These are phyloP conservation scores for Fusarium cicatricum DNA, from an alignment of 2,329 filamentous ascomycete species.

Conservation along the genomic window DNA sequence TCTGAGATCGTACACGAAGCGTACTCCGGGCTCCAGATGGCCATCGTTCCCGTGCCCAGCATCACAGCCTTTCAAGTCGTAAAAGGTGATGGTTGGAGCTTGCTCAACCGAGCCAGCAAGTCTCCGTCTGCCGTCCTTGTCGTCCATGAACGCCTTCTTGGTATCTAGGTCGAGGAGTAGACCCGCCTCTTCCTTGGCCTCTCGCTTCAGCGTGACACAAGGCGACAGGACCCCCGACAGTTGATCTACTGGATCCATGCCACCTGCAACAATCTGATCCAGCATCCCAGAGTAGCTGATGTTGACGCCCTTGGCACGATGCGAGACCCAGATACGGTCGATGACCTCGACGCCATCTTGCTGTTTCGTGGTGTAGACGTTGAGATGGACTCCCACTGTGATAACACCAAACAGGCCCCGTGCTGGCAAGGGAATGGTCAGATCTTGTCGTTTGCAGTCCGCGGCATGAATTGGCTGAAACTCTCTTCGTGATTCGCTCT, in stretches of 20 bases:
- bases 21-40: constrained; percentile 50
- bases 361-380: constrained; percentile 45
- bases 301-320: constrained; percentile 38
- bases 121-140: background rate
- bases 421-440: constrained; percentile 45
- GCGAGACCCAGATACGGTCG: constrained; percentile 47
- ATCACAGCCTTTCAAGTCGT: constrained; percentile 44
- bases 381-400: constrained; percentile 50
- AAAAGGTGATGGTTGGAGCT: constrained; percentile 45
- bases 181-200: constrained; percentile 47
- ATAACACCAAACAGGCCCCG: constrained; percentile 48
- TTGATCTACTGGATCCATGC: constrained; percentile 44
- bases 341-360: constrained; percentile 32
- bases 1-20: constrained; percentile 49
- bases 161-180: constrained; percentile 39
- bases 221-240: constrained; percentile 35
- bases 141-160: constrained; percentile 17
- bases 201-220: constrained; percentile 43
- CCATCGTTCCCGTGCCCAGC: constrained; percentile 43
- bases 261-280: constrained; percentile 50
- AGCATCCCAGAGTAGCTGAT: constrained; percentile 47
- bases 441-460: constrained; percentile 23
- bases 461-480: constrained; percentile 44
- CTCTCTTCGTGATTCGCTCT: constrained; percentile 26
- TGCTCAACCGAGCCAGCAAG: constrained; percentile 37